These are phyloP conservation scores for Vigna hirtella DNA, from an alignment of 306 rosid species.

Conservation along the genomic window DNA sequence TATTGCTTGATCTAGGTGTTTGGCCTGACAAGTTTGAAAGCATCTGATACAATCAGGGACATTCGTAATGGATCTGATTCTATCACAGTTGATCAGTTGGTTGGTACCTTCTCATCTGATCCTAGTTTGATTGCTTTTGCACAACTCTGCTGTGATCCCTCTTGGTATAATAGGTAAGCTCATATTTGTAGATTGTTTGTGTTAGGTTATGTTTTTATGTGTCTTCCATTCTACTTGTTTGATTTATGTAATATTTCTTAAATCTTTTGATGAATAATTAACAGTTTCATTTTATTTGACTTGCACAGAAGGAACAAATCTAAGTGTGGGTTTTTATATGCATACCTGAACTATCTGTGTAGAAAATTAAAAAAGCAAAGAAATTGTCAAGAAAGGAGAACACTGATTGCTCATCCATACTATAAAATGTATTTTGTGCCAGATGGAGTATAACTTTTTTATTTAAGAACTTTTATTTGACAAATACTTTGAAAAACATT, in stretches of 20 bases:
- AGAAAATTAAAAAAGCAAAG: background rate
- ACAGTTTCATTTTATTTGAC: background rate
- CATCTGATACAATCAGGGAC: slow-evolving; percentile 47
- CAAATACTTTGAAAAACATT: too few species aligned
- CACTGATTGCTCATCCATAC: slow-evolving; percentile 8
- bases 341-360: slow-evolving; percentile 7
- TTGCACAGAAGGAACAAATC: slow-evolving; percentile 11
- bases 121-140: slow-evolving; percentile 98
- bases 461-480: too few species aligned
- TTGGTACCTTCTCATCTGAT: slow-evolving; percentile 94
- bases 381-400: background rate
- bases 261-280: slow-evolving; percentile 35
- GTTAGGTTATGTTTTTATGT: slow-evolving; percentile 13
- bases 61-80: slow-evolving; percentile 67
- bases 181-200: slow-evolving; percentile 28
- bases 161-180: slow-evolving; percentile 80
- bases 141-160: slow-evolving; percentile 89
- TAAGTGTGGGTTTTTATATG: background rate
- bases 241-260: slow-evolving; percentile 18
- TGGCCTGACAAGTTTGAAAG: slow-evolving; percentile 76
- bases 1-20: slow-evolving; percentile 70
- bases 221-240: slow-evolving; percentile 16
- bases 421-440: background rate
- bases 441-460: background rate
- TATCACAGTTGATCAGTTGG: slow-evolving; percentile 87